Base-by-base conservation (phyloP, 768 basidiomycete genomes). In the Exidia glandulosa region DNA sequence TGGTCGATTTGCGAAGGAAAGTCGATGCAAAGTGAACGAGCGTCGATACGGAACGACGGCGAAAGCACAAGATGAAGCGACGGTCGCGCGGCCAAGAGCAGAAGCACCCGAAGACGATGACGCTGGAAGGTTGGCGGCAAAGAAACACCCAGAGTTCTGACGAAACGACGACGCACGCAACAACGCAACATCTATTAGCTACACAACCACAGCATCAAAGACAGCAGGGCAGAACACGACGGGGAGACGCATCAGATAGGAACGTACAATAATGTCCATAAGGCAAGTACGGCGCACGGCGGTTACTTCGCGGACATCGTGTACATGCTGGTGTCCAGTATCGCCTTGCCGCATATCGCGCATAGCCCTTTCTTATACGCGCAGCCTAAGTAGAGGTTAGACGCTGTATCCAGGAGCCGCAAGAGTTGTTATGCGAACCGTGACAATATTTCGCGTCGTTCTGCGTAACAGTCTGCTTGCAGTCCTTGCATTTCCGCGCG, bases 371-470 rank as follows among this genome's bases (percentile, higher is more conserved):
- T 89, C 77, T 86, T 90, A 73, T 86, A 92, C 25, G 90, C 90
- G 69, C 90, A 93, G 32, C 90, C 90, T 91, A 64, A 50, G 60
- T 23, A 64, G 45, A 23, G 12, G 14, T 4, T n/a, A 16, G 32
- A 29, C 29, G 6, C 27, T 10, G 33, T 32, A 45, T 19, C 19
- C 33, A 14, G 14, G 45, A 45, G 19, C 30, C 63, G n/a, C 58
- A 23, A 55, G 45, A 55, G 58, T 33, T 45, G 32, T 48, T 58
- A 59, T 63, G 68, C 81, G 62, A 66, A 88, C 90, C 87, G 79
- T 93, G 90, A 66, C 90, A 93, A 72, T 89, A 92, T 73, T 90
- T 92, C 36, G 87, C 90, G 67, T 79, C 82, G 70, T 91, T 91
- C 79, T 93, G 90, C 9, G 90, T 90, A 50, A 83, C 82, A 0